These are phyloP conservation scores for Annulohypoxylon truncatum DNA, from an alignment of 2,329 filamentous ascomycete species.

Conservation along the genomic window DNA sequence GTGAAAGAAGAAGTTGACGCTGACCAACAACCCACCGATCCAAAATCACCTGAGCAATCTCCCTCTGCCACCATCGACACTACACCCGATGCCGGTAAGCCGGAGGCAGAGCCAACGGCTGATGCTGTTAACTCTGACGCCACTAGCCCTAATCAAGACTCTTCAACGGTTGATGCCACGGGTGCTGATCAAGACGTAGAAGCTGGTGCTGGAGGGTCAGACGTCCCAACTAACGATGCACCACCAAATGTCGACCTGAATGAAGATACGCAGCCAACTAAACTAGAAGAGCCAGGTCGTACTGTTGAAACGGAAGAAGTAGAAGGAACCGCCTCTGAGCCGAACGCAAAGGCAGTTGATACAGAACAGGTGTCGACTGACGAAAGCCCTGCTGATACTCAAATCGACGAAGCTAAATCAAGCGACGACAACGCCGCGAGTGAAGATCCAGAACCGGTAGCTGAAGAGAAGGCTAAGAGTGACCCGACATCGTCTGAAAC, in stretches of 20 bases:
- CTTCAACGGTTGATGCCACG: neutral
- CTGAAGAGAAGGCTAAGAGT: neutral
- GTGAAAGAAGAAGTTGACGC: neutral
- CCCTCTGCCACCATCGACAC: neutral
- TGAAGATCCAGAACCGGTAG: neutral
- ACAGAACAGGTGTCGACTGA: neutral
- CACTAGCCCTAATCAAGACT: neutral
- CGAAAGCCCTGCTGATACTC: neutral
- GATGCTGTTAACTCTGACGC: neutral
- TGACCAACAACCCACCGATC: neutral
- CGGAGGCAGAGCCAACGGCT: neutral
- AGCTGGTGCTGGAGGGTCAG: neutral
- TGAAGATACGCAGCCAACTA: neutral
- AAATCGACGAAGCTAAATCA: neutral
- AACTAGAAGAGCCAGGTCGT: neutral
- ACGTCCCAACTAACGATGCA: neutral
- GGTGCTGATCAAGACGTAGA: neutral
- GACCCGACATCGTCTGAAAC: neutral
- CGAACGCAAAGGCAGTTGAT: neutral
- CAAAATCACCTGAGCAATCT: neutral
- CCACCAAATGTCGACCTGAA: neutral
- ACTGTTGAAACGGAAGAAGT: slow-evolving; percentile 1
- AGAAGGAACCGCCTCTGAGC: neutral
- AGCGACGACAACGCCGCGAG: neutral
- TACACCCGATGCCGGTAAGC: neutral